Conservation (phyloP, 208 protist genomes). For the Dictyostelium gargantuum region DNA sequence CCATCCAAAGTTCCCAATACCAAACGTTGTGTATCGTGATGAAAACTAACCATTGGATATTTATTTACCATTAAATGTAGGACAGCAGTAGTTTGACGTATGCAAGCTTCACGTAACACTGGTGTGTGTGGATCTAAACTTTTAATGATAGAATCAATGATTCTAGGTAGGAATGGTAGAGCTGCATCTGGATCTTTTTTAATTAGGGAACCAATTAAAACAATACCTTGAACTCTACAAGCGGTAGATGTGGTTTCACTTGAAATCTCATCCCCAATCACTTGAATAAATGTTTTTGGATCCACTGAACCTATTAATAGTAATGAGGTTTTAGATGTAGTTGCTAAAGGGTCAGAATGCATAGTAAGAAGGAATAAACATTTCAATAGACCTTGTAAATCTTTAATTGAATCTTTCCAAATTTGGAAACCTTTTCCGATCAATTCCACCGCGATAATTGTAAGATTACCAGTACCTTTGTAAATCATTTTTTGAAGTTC, state of each 20-base stretch:
- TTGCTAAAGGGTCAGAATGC: constrained; percentile 26
- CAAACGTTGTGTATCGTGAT: constrained; percentile 79
- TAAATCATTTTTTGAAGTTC: constrained; percentile 43
- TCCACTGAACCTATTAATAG: constrained; percentile 30
- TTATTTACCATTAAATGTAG: constrained; percentile 81
- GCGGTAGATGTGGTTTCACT: background rate
- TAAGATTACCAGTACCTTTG: constrained; percentile 45
- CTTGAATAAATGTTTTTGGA: constrained; percentile 58
- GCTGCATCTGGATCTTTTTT: constrained; percentile 44
- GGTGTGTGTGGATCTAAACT: constrained; percentile 82
- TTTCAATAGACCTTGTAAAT: constrained; percentile 48
- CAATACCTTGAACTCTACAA: constrained; percentile 33
- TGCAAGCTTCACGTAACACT: constrained; percentile 75
- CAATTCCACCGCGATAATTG: constrained; percentile 24
- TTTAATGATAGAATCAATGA: constrained; percentile 50
- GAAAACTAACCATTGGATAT: constrained; percentile 84
- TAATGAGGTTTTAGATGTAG: background rate
- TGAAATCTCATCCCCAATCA: constrained; percentile 46
- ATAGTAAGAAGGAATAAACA: constrained; percentile 53
- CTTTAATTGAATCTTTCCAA: constrained; percentile 57
- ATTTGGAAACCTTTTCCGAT: constrained; percentile 62
- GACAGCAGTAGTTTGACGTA: constrained; percentile 73
- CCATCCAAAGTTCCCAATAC: constrained; percentile 80
- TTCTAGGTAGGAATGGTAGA: constrained; percentile 13
- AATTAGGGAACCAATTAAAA: constrained; percentile 1